These are phyloP conservation scores for Crithidia thermophila DNA, from an alignment of 208 protist species.

Conservation along the genomic window DNA sequence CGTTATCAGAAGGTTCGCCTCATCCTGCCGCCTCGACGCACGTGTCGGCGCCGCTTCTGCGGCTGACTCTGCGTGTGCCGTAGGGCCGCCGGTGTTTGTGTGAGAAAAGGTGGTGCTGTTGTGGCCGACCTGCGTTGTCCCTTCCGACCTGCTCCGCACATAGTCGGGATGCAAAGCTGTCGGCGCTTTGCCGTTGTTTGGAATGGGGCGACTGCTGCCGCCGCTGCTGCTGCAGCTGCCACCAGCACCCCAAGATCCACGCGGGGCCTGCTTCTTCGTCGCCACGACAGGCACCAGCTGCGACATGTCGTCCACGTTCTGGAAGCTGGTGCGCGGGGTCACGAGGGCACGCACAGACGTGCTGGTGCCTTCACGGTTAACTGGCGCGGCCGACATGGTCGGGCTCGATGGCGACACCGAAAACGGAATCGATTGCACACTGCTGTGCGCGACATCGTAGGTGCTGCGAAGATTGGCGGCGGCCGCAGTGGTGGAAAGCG, in stretches of 20 bases:
- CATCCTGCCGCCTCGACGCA: not conserved
- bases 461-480: no score
- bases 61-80: no score
- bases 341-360: not conserved
- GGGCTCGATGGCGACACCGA: not conserved
- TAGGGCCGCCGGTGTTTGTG: no score
- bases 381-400: not conserved
- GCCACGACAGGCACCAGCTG: not conserved
- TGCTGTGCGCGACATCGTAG: no score
- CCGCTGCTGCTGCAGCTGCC: not conserved
- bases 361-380: no score
- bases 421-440: no score
- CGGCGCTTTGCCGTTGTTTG: no score
- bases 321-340: not conserved
- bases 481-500: not conserved
- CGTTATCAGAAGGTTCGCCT: not conserved
- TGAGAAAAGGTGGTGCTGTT: not conserved
- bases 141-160: not conserved
- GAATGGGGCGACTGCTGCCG: not conserved
- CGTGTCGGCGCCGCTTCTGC: not conserved
- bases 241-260: no score
- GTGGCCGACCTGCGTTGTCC: not conserved
- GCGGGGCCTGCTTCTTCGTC: not conserved
- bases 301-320: conserved; percentile 15
- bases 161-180: conserved; percentile 1